These are phyloP conservation scores for Eucalyptus sp. DNA, from an alignment of 345 rosid species.

Conservation along the genomic window DNA sequence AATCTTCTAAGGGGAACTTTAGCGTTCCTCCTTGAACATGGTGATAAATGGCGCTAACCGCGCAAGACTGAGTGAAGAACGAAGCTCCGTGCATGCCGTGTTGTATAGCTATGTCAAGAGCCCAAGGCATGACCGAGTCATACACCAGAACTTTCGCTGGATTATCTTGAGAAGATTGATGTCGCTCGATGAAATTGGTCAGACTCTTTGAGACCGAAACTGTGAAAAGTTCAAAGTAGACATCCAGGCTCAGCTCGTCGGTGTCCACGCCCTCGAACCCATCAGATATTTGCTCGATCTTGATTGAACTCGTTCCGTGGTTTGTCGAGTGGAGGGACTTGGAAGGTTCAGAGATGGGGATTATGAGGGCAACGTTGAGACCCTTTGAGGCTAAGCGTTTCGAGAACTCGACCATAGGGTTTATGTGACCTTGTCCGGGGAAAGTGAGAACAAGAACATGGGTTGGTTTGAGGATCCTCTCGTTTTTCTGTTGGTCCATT, in stretches of 20 bases:
- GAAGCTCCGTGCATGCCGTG: slow-evolving; percentile 1
- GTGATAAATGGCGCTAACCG: slow-evolving; percentile 3
- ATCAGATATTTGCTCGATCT: not conserved
- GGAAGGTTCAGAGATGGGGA: not conserved
- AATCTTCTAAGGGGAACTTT: not conserved
- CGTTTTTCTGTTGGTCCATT: not conserved
- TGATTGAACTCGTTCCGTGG: not conserved
- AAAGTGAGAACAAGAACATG: slow-evolving; percentile 5
- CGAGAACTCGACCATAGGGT: slow-evolving; percentile 16
- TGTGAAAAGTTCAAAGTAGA: not conserved
- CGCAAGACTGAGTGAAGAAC: slow-evolving; percentile 14
- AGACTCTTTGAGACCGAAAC: not conserved
- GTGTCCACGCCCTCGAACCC: not conserved
- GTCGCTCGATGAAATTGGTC: not conserved
- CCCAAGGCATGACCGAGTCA: slow-evolving; percentile 17
- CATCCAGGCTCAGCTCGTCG: not conserved
- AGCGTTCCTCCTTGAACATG: not conserved
- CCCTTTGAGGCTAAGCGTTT: slow-evolving; percentile 16
- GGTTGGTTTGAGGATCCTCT: not conserved
- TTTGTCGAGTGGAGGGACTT: not conserved
- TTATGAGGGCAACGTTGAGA: not conserved
- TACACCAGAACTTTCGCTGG: slow-evolving; percentile 8
- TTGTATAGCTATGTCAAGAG: slow-evolving; percentile 2
- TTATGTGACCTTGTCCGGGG: slow-evolving; percentile 15
- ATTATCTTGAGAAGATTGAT: not conserved